Evolutionary conservation across 805 yeast species (phyloP), one percentile per base, ranked within the genome.

Genomic region (Ogataea pignaliae): DNA sequence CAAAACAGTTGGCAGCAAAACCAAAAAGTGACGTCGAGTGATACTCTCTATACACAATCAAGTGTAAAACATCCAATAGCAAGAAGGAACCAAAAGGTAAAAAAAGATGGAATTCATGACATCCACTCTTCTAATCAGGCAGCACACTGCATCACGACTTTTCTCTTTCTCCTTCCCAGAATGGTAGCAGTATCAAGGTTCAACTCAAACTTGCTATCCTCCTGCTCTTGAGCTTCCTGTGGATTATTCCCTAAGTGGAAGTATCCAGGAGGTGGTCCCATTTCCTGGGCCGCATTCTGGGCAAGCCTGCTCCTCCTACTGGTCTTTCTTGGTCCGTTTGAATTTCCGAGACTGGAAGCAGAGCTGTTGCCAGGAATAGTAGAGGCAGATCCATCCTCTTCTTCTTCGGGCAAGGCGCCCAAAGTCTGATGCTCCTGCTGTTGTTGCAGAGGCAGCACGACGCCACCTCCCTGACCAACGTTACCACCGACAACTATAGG

Each of bases 101-200:
- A 21, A 21, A 4, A 21, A 21, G 7, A 21, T 4, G 26, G 26
- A 7, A 21, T n/a, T n/a, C n/a, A n/a, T n/a, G n/a, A n/a, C n/a
- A n/a, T n/a, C n/a, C n/a, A n/a, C n/a, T n/a, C n/a, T n/a, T 21
- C 7, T 21, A 7, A 21, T 21, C 26, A 21, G 4, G 26, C 26
- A 7, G 26, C 26, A 21, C 26, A 21, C 7, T 41, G 52, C 42
- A 42, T 13, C 8, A 51, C 13, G 6, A 45, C 39, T 41, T 57
- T 60, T 45, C 57, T 61, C 46, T 59, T 60, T 45, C 70, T 57
- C 60, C 83, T 70, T 39, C 71, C 78, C 40, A 78, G 56, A 17
- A 78, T 76, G 7, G 78, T 69, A 6, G 83, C 78, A n/a, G 76
- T 77, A 29, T 69, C 69, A 51, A 78, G 59, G 43, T 73, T 67